These are phyloP conservation scores for Pseudogymnoascus sp. DNA, from an alignment of 2,329 filamentous ascomycete genomes.

Conservation along the genomic window DNA sequence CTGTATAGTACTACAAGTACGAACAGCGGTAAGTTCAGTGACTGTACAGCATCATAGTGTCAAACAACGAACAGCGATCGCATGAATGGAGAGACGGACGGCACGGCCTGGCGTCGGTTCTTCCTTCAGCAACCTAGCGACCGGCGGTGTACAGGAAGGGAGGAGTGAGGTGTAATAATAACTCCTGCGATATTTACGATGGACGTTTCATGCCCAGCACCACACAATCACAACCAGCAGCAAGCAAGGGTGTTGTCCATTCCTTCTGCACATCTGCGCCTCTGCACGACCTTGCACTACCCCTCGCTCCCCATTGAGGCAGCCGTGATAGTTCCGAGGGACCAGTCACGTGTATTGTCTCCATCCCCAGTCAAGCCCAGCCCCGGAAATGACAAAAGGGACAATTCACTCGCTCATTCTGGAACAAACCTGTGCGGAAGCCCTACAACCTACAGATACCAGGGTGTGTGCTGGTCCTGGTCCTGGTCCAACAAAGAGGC, in stretches of 20 bases:
- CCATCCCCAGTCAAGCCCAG: neutral
- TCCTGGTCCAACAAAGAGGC: neutral
- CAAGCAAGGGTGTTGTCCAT: slow-evolving; percentile 2
- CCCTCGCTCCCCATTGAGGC: neutral
- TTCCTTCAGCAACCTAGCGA: slow-evolving; percentile 4
- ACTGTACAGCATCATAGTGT: slow-evolving; percentile 4
- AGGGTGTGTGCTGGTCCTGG: neutral
- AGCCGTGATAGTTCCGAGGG: neutral
- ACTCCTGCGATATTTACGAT: slow-evolving; percentile 1
- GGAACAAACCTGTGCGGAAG: slow-evolving; percentile 1
- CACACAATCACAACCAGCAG: neutral
- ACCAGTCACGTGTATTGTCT: neutral
- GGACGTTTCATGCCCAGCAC: slow-evolving; percentile 2
- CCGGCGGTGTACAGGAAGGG: neutral
- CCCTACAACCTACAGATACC: neutral
- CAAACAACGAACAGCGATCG: slow-evolving; percentile 4
- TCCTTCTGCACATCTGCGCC: neutral
- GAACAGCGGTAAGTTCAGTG: neutral
- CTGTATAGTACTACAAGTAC: neutral
- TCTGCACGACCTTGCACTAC: neutral
- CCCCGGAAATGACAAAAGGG: slow-evolving; percentile 3
- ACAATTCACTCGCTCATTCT: neutral
- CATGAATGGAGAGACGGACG: slow-evolving; percentile 5
- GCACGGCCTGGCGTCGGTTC: slow-evolving; percentile 4
- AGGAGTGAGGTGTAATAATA: neutral